Percentiles rank a stretch among this genome's conserved stretches.
phyloP scores from a whole-genome alignment of 2,329 filamentous ascomycete genomes.

The Diaporthe aspalathi region DNA sequence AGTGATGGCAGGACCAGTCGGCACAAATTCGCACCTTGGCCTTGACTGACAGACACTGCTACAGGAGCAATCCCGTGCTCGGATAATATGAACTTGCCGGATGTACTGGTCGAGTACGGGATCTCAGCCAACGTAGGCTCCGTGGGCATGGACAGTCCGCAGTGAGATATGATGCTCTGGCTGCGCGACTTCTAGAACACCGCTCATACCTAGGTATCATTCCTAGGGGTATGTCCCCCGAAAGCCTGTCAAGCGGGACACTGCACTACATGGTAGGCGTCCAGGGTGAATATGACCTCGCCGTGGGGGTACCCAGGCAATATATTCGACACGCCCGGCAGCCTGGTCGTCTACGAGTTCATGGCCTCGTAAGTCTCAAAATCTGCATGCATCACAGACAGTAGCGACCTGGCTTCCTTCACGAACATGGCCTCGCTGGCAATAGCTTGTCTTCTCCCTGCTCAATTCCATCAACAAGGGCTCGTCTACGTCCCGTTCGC shows the following conservation, averaged over 20 bases:
- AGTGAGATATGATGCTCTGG: constrained; percentile 56
- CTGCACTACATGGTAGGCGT: constrained; percentile 47
- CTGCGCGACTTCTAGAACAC: constrained; percentile 57
- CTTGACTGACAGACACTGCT: constrained; percentile 42
- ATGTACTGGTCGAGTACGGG: constrained; percentile 52
- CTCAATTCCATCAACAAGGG: constrained; percentile 39
- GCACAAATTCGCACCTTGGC: constrained; percentile 51
- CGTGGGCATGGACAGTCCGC: constrained; percentile 55
- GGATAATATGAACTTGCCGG: constrained; percentile 44
- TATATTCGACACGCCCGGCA: constrained; percentile 11
- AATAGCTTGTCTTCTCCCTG: constrained; percentile 35
- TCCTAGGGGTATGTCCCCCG: constrained; percentile 49
- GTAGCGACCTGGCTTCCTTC: constrained; percentile 40
- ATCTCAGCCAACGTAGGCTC: constrained; percentile 48
- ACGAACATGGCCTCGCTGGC: constrained; percentile 39
- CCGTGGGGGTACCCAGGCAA: too few relatives aligned
- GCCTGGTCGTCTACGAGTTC: constrained; percentile 42
- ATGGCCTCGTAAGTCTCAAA: constrained; percentile 40
- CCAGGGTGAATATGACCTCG: neutral
- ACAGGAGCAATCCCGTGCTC: constrained; percentile 49
- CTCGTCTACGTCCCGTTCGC: constrained; percentile 36
- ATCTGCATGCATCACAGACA: constrained; percentile 40
- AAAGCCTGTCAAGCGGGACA: constrained; percentile 50
- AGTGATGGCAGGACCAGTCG: constrained; percentile 53
- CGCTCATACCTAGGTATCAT: constrained; percentile 50